Conservation (phyloP, 2,329 filamentous ascomycete species). For the Iodosphaeria phyllophila region DNA sequence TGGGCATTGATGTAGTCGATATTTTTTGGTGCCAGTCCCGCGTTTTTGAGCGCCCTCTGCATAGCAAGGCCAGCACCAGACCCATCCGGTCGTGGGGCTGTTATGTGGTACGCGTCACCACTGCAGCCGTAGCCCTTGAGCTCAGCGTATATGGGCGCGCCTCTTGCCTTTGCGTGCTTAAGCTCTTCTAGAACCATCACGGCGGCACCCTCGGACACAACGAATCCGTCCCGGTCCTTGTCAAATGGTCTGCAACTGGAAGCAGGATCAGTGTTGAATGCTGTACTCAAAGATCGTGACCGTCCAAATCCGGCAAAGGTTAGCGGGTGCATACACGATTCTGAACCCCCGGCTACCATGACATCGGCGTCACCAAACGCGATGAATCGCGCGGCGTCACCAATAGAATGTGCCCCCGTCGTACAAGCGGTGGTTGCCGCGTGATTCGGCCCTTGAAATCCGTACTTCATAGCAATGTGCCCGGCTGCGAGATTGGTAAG, state of each 20-base stretch:
- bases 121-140: conserved; percentile 77
- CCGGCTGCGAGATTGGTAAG: conserved; percentile 91
- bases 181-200: conserved; percentile 79
- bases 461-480: conserved; percentile 83
- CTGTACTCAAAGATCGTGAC: conserved; percentile 68
- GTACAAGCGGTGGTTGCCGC: conserved; percentile 89
- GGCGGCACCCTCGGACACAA: conserved; percentile 82
- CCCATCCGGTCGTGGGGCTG: conserved; percentile 69
- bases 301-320: conserved; percentile 83
- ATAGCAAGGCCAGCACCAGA: conserved; percentile 70
- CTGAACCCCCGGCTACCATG: conserved; percentile 89
- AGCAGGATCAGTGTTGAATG: conserved; percentile 53
- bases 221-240: conserved; percentile 60
- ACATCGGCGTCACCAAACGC: conserved; percentile 81
- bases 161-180: conserved; percentile 65
- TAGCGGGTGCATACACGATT: conserved; percentile 89
- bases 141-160: conserved; percentile 75
- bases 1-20: conserved; percentile 94
- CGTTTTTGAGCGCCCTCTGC: conserved; percentile 62
- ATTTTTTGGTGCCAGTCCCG: conserved; percentile 43
- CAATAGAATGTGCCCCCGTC: conserved; percentile 85
- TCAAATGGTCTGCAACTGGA: conserved; percentile 80
- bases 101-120: conserved; percentile 86
- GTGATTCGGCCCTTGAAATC: conserved; percentile 82
- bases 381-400: conserved; percentile 85